Conservation (phyloP, 208 protist species). For the Leishmania tropica region DNA sequence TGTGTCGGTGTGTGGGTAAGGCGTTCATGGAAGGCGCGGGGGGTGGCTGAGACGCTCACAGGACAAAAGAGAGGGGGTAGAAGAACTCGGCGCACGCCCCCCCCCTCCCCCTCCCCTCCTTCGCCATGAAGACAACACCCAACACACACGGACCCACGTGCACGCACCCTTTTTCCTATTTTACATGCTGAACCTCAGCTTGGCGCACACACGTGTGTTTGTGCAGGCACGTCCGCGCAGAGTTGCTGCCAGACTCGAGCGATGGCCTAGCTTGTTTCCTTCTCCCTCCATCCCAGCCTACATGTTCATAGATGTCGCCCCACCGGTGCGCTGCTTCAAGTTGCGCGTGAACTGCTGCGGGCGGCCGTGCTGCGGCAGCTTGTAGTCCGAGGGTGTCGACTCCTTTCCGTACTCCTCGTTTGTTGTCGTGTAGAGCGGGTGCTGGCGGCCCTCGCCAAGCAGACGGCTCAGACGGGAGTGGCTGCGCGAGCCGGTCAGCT, state of each 20-base stretch:
- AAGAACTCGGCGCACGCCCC: background rate
- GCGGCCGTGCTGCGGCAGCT: conserved; percentile 41
- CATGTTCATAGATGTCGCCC: conserved; percentile 91
- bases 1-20: background rate
- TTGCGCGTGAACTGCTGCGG: conserved; percentile 82
- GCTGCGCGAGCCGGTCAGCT: conserved; percentile 34
- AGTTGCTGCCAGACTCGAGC: background rate
- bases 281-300: conserved; percentile 30
- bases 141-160: background rate
- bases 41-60: background rate
- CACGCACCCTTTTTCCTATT: background rate
- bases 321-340: conserved; percentile 35
- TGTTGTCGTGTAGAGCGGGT: conserved; percentile 80
- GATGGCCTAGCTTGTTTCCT: background rate
- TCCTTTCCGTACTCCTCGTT: conserved; percentile 78
- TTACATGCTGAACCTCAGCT: background rate
- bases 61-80: background rate
- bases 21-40: background rate
- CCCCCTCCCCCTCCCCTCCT: background rate
- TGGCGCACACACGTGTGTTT: background rate
- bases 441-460: conserved; percentile 40
- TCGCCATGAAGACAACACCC: conserved; percentile 1
- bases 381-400: conserved; percentile 17
- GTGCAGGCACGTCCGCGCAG: background rate
- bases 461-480: conserved; percentile 52